Evolutionary conservation across 139 green algal genomes (phyloP), one percentile per base, ranked within the genome.

Genomic region (Chlorella vulgaris): DNA sequence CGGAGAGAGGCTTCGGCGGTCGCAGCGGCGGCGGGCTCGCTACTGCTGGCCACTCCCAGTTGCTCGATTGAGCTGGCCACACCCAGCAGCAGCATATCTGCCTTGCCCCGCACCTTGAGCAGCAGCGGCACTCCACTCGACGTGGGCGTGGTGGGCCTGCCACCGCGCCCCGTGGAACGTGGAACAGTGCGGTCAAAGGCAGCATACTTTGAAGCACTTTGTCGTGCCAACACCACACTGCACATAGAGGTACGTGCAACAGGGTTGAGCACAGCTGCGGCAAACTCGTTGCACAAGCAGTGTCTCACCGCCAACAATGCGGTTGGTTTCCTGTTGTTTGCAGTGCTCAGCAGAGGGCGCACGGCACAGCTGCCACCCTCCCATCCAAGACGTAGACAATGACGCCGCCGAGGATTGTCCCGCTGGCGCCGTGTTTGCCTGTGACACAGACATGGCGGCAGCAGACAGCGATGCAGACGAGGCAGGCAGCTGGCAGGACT

Each of bases 121-220:
- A 76, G 42, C 69, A 76, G 73, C 73, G 22, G 33, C 33, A 18
- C n/a, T n/a, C n/a, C n/a, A n/a, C n/a, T n/a, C n/a, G n/a, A n/a
- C n/a, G n/a, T n/a, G n/a, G n/a, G n/a, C n/a, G n/a, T n/a, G n/a
- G n/a, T n/a, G n/a, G n/a, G 21, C 55, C 15, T n/a, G 18, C n/a
- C 18, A n/a, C 36, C 5, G 19, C 8, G 33, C 36, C 33, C 65
- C 47, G 21, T 6, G 53, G 71, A 29, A 5, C 0, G n/a, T n/a
- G 33, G 38, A 7, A 39, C 2, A 1, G 81, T 85, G n/a, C 58
- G 81, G 0, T 18, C 38, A 19, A 85, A 61, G 50, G 81, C 81
- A 21, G 74, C 74, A 7, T 86, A 60, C 36, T 86, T 86, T 50
- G 82, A 86, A 36, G 76, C 82, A 1, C 62, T 86, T 13, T 83